Evolutionary conservation across 1,284 basidiomycete species (phyloP).

Genomic region (Baeospora myosura): DNA sequence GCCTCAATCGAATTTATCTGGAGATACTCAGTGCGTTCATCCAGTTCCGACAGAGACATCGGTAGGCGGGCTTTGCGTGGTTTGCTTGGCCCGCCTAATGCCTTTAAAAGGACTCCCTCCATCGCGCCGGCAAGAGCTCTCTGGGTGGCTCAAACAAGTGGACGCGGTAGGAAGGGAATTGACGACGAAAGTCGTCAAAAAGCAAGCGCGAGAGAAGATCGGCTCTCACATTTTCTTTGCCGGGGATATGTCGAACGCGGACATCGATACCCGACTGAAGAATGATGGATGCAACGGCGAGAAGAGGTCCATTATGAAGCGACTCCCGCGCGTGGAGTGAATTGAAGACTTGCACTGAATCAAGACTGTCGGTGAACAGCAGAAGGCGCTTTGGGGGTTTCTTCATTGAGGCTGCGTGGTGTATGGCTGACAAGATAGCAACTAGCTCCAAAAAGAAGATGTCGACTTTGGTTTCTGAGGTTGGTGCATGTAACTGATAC

Average conservation of each 20-base stretch:
- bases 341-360: conserved; percentile 15
- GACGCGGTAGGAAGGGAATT: conserved; percentile 14
- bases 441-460: conserved; percentile 17
- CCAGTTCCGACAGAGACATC: conserved; percentile 11
- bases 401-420: conserved; percentile 9
- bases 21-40: conserved; percentile 6
- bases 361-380: conserved; percentile 4
- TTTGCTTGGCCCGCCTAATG: conserved; percentile 7
- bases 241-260: conserved; percentile 13
- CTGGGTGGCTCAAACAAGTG: conserved; percentile 12
- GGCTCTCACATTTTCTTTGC: conserved; percentile 14
- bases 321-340: conserved; percentile 3
- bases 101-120: conserved; percentile 14
- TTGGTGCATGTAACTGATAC: conserved; percentile 7
- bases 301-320: conserved; percentile 4
- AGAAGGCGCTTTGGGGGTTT: conserved; percentile 4
- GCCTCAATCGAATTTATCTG: conserved; percentile 16
- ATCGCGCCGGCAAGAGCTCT: conserved; percentile 13
- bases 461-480: conserved; percentile 7
- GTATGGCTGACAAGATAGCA: conserved; percentile 13
- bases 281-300: conserved; percentile 11
- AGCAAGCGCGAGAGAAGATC: conserved; percentile 14
- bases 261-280: conserved; percentile 13
- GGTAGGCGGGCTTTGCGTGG: conserved; percentile 8
- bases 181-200: conserved; percentile 7